phyloP scores from a whole-genome alignment of 2,329 filamentous ascomycete genomes.

The Cladorrhinum sp. region DNA sequence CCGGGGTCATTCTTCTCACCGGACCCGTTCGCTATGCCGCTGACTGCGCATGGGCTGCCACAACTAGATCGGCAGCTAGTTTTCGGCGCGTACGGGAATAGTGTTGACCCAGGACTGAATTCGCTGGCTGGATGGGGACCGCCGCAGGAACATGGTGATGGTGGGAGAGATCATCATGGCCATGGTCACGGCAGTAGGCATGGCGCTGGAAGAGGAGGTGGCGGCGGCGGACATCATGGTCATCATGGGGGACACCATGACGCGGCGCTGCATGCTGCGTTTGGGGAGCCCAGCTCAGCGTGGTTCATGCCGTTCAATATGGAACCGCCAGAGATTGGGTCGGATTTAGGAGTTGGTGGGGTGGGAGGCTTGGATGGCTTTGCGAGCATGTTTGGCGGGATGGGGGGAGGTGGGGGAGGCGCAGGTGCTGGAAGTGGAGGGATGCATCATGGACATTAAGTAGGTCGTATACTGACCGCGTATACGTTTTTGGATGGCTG shows the following conservation, averaged over 20 bases:
- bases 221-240: conserved; percentile 22
- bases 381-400: conserved; percentile 9
- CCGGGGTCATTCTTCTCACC: conserved; percentile 45
- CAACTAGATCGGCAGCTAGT: conserved; percentile 75
- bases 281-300: conserved; percentile 56
- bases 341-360: conserved; percentile 41
- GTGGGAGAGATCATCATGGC: conserved; percentile 16
- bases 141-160: conserved; percentile 21
- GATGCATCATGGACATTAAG: conserved; percentile 6
- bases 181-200: conserved; percentile 8
- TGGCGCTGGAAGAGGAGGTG: conserved; percentile 8
- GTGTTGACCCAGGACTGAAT: conserved; percentile 44
- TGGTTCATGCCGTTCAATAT: conserved; percentile 96
- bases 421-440: conserved; percentile 1
- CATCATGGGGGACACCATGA: conserved; percentile 31
- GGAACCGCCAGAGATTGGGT: conserved; percentile 64
- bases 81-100: conserved; percentile 66
- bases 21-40: conserved; percentile 52
- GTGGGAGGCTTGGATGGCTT: conserved; percentile 27
- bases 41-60: conserved; percentile 54
- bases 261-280: conserved; percentile 30
- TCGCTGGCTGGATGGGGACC: conserved; percentile 40
- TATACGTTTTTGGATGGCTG: not conserved
- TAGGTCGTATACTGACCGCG: not conserved
- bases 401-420: conserved; percentile 21